These are phyloP conservation scores for Pseudocercospora fuligena DNA, from an alignment of 2,329 filamentous ascomycete genomes.

Conservation along the genomic window DNA sequence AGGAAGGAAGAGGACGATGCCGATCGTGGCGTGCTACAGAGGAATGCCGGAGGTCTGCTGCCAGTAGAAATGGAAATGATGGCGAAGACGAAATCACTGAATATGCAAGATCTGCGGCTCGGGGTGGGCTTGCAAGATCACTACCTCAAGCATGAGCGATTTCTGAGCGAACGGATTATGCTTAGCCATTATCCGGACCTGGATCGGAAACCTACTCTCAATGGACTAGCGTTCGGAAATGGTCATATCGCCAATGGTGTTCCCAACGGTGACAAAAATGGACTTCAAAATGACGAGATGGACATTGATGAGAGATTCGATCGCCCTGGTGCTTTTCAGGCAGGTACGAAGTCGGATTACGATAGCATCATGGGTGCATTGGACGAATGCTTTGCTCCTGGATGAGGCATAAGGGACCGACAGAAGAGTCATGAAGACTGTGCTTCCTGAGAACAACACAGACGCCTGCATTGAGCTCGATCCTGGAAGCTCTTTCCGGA, in stretches of 20 bases:
- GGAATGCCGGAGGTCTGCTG: conserved; percentile 77
- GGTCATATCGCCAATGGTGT: conserved; percentile 29
- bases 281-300: conserved; percentile 24
- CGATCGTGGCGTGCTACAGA: conserved; percentile 72
- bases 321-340: conserved; percentile 43
- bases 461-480: background rate
- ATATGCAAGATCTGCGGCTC: conserved; percentile 77
- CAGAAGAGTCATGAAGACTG: background rate
- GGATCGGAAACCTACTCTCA: conserved; percentile 12
- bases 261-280: conserved; percentile 34
- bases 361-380: conserved; percentile 42
- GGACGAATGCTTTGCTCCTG: conserved; percentile 44
- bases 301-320: conserved; percentile 43
- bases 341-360: conserved; percentile 38
- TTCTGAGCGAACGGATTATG: conserved; percentile 72
- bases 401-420: conserved; percentile 25
- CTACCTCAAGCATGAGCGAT: conserved; percentile 76
- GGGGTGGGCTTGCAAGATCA: conserved; percentile 76
- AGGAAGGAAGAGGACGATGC: conserved; percentile 75
- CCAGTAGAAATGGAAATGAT: conserved; percentile 81
- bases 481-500: background rate
- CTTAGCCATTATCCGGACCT: conserved; percentile 33
- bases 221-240: conserved; percentile 12
- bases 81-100: conserved; percentile 71
- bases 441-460: background rate